Conservation (phyloP, 73 alveolate species). For the Paramecium sexaurelia region DNA sequence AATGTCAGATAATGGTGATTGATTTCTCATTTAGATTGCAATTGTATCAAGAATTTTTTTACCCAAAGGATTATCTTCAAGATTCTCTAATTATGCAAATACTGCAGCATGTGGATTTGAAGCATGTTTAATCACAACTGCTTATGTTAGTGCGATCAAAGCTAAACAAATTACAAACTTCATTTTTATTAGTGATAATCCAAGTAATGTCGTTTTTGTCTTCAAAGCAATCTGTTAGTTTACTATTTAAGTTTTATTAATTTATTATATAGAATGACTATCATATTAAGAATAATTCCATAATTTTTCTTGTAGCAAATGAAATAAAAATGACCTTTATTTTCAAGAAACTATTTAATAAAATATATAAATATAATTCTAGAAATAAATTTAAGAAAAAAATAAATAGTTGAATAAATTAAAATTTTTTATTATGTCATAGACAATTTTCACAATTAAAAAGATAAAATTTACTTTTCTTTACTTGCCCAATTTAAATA, state of each 20-base stretch:
- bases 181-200: background rate
- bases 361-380: background rate
- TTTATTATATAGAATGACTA: background rate
- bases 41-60: slow-evolving; percentile 25
- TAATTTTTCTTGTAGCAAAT: background rate
- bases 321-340: background rate
- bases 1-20: slow-evolving; percentile 14
- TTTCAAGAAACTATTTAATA: background rate
- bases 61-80: slow-evolving; percentile 31
- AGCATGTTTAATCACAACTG: slow-evolving; percentile 38
- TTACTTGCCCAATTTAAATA: slow-evolving; percentile 65
- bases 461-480: slow-evolving; percentile 52
- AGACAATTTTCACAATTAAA: slow-evolving; percentile 67
- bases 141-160: background rate
- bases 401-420: background rate
- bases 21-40: slow-evolving; percentile 5
- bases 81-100: background rate
- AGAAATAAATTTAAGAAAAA: background rate
- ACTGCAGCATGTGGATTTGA: slow-evolving; percentile 27
- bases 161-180: background rate
- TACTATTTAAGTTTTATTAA: background rate
- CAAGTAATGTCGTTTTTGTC: background rate
- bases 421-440: background rate
- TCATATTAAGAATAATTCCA: background rate
- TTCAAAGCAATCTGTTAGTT: slow-evolving; percentile 30